These are phyloP conservation scores for Tolypocladium paradoxum DNA, from an alignment of 2,329 filamentous ascomycete genomes.

Conservation along the genomic window DNA sequence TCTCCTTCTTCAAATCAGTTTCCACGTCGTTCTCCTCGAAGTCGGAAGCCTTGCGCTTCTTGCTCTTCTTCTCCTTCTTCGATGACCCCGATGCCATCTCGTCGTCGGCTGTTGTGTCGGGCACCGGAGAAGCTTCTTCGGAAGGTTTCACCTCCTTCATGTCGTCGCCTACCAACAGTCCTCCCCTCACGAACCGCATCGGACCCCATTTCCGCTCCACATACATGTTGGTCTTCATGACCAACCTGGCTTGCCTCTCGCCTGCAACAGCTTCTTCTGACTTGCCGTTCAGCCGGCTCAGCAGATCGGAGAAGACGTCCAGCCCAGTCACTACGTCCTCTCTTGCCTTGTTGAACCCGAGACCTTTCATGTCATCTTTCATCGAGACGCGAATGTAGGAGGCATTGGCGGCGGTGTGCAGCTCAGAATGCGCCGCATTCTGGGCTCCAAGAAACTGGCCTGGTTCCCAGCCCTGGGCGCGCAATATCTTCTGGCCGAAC, in stretches of 20 bases:
- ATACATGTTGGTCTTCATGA: conserved; percentile 63
- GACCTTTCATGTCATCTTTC: conserved; percentile 83
- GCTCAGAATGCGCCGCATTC: conserved; percentile 61
- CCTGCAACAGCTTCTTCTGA: conserved; percentile 60
- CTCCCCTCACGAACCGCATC: conserved; percentile 83
- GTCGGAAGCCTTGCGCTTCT: conserved; percentile 38
- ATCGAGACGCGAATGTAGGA: conserved; percentile 76
- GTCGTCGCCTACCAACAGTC: conserved; percentile 52
- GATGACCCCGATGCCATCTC: conserved; percentile 11
- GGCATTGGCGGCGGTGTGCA: conserved; percentile 70
- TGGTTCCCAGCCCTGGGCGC: conserved; percentile 81
- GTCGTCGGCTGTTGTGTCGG: conserved; percentile 9
- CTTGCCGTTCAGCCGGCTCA: conserved; percentile 85
- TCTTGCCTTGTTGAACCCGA: conserved; percentile 70
- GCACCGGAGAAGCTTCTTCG: conserved; percentile 3
- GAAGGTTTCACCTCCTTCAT: conserved; percentile 27
- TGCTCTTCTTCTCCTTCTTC: conserved; percentile 34
- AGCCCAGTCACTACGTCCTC: conserved; percentile 75
- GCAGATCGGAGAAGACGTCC: conserved; percentile 73
- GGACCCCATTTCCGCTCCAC: conserved; percentile 65
- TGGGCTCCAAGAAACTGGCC: conserved; percentile 73
- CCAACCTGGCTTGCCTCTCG: conserved; percentile 57
- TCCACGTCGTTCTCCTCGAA: conserved; percentile 13
- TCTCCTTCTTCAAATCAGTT: conserved; percentile 22
- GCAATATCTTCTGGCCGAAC: conserved; percentile 85